These are phyloP conservation scores for Aureobasidium sp. DNA, from an alignment of 2,329 filamentous ascomycete species.

Conservation along the genomic window DNA sequence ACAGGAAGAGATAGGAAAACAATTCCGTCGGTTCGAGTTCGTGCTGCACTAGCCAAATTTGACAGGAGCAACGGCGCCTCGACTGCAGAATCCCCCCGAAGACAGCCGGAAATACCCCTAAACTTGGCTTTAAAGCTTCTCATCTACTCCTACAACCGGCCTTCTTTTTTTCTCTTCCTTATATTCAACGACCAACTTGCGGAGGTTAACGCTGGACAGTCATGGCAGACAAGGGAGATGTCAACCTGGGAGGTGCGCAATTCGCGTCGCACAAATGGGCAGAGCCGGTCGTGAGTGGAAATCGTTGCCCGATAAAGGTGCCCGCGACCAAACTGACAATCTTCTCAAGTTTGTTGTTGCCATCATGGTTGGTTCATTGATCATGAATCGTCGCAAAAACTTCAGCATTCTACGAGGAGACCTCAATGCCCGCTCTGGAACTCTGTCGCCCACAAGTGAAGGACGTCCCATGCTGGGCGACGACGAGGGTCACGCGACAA, in stretches of 20 bases:
- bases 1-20: not conserved
- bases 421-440: not conserved
- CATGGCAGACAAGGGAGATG: slow-evolving; percentile 2
- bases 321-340: not conserved
- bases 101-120: not conserved
- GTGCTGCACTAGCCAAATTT: not conserved
- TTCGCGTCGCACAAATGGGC: slow-evolving; percentile 20
- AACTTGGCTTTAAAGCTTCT: slow-evolving; percentile 6
- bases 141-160: not conserved
- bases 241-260: slow-evolving; percentile 18
- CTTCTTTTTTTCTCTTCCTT: not conserved
- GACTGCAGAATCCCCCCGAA: not conserved
- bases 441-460: not conserved
- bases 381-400: slow-evolving; percentile 31
- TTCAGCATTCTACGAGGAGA: slow-evolving; percentile 22
- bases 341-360: slow-evolving; percentile 31
- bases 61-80: not conserved
- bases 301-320: not conserved
- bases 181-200: not conserved
- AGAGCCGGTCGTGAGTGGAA: slow-evolving; percentile 21
- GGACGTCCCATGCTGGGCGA: not conserved
- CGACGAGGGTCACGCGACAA: not conserved
- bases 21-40: not conserved
- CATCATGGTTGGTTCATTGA: slow-evolving; percentile 35
- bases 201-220: not conserved